These are phyloP conservation scores for Ajuga chamaepitys DNA, from an alignment of 257 asterid species.

Conservation along the genomic window DNA sequence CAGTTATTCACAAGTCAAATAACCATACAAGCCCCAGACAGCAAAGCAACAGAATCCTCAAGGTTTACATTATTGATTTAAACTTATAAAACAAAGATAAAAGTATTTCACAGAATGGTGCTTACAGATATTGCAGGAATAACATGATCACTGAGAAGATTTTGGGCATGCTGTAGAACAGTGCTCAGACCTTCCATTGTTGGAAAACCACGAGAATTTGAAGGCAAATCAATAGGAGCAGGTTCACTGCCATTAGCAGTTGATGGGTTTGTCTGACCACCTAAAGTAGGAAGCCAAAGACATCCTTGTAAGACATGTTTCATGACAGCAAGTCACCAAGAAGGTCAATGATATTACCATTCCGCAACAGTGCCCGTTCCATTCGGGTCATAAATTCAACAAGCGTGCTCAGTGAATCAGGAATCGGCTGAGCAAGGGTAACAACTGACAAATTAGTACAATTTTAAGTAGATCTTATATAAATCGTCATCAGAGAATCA, in stretches of 20 bases:
- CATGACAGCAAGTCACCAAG: conserved; percentile 3
- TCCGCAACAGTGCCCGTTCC: conserved; percentile 61
- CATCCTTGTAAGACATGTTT: conserved; percentile 2
- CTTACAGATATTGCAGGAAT: conserved; percentile 82
- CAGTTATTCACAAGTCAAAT: background rate
- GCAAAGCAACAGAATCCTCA: background rate
- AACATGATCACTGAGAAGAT: conserved; percentile 64
- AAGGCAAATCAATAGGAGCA: conserved; percentile 46
- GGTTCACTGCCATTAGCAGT: conserved; percentile 28
- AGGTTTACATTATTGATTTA: background rate
- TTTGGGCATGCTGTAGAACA: conserved; percentile 55
- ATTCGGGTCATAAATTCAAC: conserved; percentile 67
- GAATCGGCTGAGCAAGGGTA: conserved; percentile 60
- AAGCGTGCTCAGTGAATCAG: conserved; percentile 86
- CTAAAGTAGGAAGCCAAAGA: conserved; percentile 21
- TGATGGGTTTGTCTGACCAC: conserved; percentile 43
- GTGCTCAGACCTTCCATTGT: conserved; percentile 62
- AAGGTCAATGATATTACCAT: conserved; percentile 36
- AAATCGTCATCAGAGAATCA: background rate
- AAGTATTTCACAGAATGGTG: background rate
- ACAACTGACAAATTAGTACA: conserved; percentile 14
- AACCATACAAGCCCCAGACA: too few relatives aligned
- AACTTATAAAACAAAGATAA: background rate
- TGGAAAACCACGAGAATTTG: conserved; percentile 50
- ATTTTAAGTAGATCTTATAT: background rate